Evolutionary conservation across 2,329 filamentous ascomycete species (phyloP).

Genomic region (Colletotrichum plurivorum): DNA sequence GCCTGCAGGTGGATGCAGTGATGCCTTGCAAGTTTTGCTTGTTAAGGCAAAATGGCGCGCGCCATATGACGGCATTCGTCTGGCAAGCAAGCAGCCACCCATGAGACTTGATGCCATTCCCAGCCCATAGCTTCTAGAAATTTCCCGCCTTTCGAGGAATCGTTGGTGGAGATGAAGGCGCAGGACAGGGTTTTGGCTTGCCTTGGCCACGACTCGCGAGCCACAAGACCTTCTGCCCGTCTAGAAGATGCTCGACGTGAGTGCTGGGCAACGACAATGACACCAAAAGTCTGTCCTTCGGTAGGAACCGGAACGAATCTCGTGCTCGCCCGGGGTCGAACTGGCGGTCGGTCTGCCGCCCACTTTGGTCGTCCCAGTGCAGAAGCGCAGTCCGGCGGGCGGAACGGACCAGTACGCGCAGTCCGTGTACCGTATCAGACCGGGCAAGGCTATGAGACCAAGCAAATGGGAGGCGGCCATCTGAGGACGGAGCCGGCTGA

Average conservation of each 20-base stretch:
- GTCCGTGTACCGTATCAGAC: slow-evolving; percentile 25
- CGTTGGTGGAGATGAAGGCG: not conserved
- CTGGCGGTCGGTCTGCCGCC: slow-evolving; percentile 35
- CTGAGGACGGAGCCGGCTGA: slow-evolving; percentile 6
- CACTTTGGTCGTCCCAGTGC: slow-evolving; percentile 11
- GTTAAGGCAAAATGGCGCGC: slow-evolving; percentile 16
- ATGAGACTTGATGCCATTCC: slow-evolving; percentile 31
- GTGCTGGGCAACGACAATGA: slow-evolving; percentile 8
- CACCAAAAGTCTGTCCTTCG: slow-evolving; percentile 25
- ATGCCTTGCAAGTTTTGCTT: slow-evolving; percentile 17
- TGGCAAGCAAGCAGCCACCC: slow-evolving; percentile 5
- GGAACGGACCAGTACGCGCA: slow-evolving; percentile 27
- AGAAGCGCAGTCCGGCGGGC: slow-evolving; percentile 32
- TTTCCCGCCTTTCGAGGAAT: not conserved
- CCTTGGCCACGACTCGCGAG: not conserved
- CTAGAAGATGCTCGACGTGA: slow-evolving; percentile 20
- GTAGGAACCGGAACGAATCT: slow-evolving; percentile 35
- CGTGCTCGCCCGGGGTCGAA: slow-evolving; percentile 29
- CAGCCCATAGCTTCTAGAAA: slow-evolving; percentile 30
- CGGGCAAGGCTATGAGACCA: slow-evolving; percentile 18
- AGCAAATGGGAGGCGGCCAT: slow-evolving; percentile 20
- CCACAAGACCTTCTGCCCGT: slow-evolving; percentile 2
- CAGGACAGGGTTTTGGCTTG: not conserved
- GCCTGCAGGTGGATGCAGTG: slow-evolving; percentile 29
- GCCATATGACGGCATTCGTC: slow-evolving; percentile 34